phyloP scores from a whole-genome alignment of 805 yeast species.

The Starmerella asiatica region DNA sequence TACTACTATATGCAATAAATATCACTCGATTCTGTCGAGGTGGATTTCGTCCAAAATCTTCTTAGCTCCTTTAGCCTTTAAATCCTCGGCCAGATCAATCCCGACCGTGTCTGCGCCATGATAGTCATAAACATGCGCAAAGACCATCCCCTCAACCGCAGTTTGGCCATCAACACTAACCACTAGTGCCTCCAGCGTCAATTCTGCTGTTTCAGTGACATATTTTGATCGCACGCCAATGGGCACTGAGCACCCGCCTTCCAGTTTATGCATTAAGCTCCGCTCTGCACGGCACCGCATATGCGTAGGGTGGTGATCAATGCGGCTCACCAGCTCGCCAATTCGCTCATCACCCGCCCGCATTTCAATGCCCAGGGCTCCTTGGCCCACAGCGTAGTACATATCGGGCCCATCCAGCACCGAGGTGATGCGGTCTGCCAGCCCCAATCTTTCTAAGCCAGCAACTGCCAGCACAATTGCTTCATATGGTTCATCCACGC shows the following conservation, averaged over 20 bases:
- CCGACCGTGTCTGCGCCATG: conserved; percentile 65
- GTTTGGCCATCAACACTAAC: conserved; percentile 72
- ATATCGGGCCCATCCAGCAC: conserved; percentile 60
- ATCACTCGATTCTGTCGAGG: conserved; percentile 19
- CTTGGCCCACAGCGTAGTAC: conserved; percentile 98
- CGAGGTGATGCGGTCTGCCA: conserved; percentile 63
- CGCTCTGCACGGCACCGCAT: conserved; percentile 80
- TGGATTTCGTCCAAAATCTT: conserved; percentile 68
- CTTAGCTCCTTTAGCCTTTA: conserved; percentile 70
- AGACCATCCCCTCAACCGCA: conserved; percentile 45
- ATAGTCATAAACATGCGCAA: conserved; percentile 31
- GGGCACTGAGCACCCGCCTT: conserved; percentile 98
- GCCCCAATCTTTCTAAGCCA: conserved; percentile 62
- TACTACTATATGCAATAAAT: too few species aligned
- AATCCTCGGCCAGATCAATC: conserved; percentile 45
- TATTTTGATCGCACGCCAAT: conserved; percentile 70
- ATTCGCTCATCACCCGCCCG: conserved; percentile 52
- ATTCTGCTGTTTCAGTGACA: conserved; percentile 33
- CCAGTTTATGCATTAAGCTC: conserved; percentile 69
- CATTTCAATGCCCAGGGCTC: conserved; percentile 89
- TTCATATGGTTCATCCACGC: conserved; percentile 43
- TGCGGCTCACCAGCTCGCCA: conserved; percentile 43
- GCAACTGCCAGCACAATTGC: conserved; percentile 89
- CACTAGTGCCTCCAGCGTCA: conserved; percentile 56
- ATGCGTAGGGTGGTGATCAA: conserved; percentile 54